Evolutionary conservation across 495 filamentous ascomycete genomes (phyloP), one percentile per base, ranked within the genome.

Genomic region (Eremomyces bilateralis): DNA sequence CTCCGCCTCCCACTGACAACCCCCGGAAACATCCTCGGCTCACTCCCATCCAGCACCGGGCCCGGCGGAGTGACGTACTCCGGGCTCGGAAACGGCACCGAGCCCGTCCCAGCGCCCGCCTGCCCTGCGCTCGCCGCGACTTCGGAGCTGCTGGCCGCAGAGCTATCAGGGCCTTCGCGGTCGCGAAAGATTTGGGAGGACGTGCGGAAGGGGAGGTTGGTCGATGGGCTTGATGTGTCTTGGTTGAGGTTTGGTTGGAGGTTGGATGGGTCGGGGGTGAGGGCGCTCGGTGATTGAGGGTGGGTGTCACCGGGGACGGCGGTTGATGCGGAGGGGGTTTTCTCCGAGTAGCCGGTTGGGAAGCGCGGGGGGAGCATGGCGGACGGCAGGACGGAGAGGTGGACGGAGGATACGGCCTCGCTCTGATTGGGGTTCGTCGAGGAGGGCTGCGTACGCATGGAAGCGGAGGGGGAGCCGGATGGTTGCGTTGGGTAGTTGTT

Each of bases 11-110:
- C 25, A 34, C 45, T 49, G 17, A 57, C 43, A 0, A 57, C 50
- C 3, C 53, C 53, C 0, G 53, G 53, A 38, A 57, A 57, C 11
- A 57, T 50, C 33, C 40, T 47, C 19, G 52, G 53, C 37, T 57
- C 53, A 13, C 43, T 45, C 2, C 38, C 47, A 20, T 19, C 33
- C 15, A 39, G 4, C 18, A 13, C 27, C 2, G 28, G 15, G 36
- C 16, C 6, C 33, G 15, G 20, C 37, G 12, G 28, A 17, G 4
- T 31, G 40, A 24, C 43, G 38, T 3, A 40, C 24, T 8, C 8
- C 8, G 24, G 24, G 8, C 24, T 8, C 35, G 6, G 41, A 39
- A 8, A 43, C 42, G 15, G 48, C 28, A 17, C 45, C 35, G 18
- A 44, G n/a, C n/a, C n/a, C n/a, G n/a, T n/a, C n/a, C n/a, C n/a